Evolutionary conservation across 495 filamentous ascomycete species (phyloP).

Genomic region (Rusavskia elegans): DNA sequence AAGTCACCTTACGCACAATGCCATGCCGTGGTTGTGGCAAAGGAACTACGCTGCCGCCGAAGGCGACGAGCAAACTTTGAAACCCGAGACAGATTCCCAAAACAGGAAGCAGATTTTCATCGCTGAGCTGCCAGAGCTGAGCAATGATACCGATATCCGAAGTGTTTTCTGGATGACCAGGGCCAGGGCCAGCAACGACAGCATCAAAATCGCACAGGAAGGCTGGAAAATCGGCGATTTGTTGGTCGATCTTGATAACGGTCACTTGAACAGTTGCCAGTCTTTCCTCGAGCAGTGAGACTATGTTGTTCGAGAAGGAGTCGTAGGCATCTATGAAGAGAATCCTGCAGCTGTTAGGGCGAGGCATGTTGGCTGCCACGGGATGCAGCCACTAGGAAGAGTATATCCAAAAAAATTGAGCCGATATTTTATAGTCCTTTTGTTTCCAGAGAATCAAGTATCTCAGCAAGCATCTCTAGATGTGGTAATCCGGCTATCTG

Average conservation of each 20-base stretch:
- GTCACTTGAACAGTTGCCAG: slow-evolving; percentile 40
- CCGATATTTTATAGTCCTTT: no score
- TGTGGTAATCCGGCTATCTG: no score
- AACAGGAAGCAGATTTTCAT: slow-evolving; percentile 46
- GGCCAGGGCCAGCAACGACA: slow-evolving; percentile 66
- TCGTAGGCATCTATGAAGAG: slow-evolving; percentile 91
- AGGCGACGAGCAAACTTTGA: slow-evolving; percentile 58
- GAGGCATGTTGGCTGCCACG: neutral
- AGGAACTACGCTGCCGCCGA: slow-evolving; percentile 47
- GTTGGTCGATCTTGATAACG: slow-evolving; percentile 53
- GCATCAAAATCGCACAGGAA: slow-evolving; percentile 52
- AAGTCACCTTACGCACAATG: slow-evolving; percentile 48
- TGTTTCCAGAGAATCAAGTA: no score
- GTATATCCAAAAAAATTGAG: no score
- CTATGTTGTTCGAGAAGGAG: slow-evolving; percentile 90
- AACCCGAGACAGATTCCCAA: slow-evolving; percentile 89
- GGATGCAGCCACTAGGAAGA: no score
- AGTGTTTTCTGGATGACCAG: slow-evolving; percentile 49
- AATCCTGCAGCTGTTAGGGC: neutral
- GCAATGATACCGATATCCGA: slow-evolving; percentile 66
- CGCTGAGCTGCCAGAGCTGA: slow-evolving; percentile 55
- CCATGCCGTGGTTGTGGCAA: slow-evolving; percentile 64
- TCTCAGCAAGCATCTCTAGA: no score
- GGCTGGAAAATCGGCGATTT: slow-evolving; percentile 20
- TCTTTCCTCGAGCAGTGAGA: slow-evolving; percentile 41